Base-by-base conservation (phyloP, 768 basidiomycete genomes). In the Suillus bovinus region DNA sequence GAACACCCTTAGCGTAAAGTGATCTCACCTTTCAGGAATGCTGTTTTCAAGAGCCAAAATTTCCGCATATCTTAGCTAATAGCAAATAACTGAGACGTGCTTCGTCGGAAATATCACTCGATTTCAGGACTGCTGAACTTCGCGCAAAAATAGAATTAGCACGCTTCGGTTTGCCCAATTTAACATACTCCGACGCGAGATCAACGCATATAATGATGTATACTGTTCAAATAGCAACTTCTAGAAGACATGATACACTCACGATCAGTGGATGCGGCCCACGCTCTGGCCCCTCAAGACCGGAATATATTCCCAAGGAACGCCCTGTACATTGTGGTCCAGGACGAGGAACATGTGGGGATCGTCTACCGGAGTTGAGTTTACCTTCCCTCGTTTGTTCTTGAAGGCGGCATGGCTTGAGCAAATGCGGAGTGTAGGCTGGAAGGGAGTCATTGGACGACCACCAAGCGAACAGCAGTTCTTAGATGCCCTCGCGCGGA, bases 101-200 rank as follows among this genome's bases (percentile, higher is more conserved):
- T 13, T 86, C 86, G 7, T 82, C 79, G 0, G 88, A 83, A 0
- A 82, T 75, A 2, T 77, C 69, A 0, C 74, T 77, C n/a, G 70
- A 75, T 55, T 80, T 78, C 11, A 87, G 75, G 4, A 79, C 65
- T 33, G 75, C 78, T 16, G 86, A 74, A 0, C 82, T 81, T 38
- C 84, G 84, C n/a, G 74, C 80, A 68, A 93, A 91, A 22, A 96
- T 81, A 2, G 76, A 69, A 1, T 77, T 79, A 0, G 94, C 94
- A 42, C 89, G 84, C 57, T 83, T 84, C 2, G 77, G 74, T 71
- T 90, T 92, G 4, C 96, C 95, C 1, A 98, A 81, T 39, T 82
- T 84, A 50, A 87, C 77, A 68, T 95, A 94, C 71, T 95, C 93
- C 60, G 86, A 81, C 0, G 90, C 95, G 7, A 96, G 82, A 47